A percentile compares a stretch with the other conserved stretches of the same genome.
Evolutionary conservation across 805 yeast genomes (phyloP).

Genomic region (Lipomyces sp.): DNA sequence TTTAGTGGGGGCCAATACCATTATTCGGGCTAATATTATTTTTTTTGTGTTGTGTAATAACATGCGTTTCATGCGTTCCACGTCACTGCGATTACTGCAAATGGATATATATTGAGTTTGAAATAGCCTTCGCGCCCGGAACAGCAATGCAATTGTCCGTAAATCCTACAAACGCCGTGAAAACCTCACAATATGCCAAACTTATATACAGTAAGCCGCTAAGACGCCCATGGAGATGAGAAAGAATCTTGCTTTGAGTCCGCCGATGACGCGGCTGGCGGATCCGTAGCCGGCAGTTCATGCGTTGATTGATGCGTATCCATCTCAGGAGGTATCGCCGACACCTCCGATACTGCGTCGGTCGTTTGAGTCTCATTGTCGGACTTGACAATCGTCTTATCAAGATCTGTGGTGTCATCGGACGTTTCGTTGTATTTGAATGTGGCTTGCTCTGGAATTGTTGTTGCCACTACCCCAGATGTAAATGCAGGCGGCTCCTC

Average conservation of each 20-base stretch:
- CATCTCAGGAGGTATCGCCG: not conserved
- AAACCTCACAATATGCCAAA: not conserved
- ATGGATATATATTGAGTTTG: not conserved
- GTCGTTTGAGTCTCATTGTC: not conserved
- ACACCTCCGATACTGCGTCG: not conserved
- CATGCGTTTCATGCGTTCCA: not conserved
- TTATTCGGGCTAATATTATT: not conserved
- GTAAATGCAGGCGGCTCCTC: constrained; percentile 27
- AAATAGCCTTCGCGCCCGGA: not conserved
- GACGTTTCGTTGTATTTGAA: not conserved
- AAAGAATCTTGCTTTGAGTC: not conserved
- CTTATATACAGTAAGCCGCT: not conserved
- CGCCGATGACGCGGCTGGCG: not conserved
- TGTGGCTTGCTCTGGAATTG: not conserved
- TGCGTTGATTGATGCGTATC: not conserved
- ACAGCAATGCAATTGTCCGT: not conserved
- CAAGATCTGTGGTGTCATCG: not conserved
- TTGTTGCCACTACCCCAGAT: not conserved
- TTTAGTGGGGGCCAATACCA: not conserved
- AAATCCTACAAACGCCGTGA: not conserved
- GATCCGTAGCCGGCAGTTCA: not conserved
- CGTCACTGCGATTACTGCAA: not conserved
- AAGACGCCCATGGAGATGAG: constrained; percentile 1
- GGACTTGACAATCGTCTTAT: not conserved
- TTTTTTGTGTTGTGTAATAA: not conserved